Base-by-base conservation (phyloP, 352 stramenopile genomes). In the Phytophthora cactorum region DNA sequence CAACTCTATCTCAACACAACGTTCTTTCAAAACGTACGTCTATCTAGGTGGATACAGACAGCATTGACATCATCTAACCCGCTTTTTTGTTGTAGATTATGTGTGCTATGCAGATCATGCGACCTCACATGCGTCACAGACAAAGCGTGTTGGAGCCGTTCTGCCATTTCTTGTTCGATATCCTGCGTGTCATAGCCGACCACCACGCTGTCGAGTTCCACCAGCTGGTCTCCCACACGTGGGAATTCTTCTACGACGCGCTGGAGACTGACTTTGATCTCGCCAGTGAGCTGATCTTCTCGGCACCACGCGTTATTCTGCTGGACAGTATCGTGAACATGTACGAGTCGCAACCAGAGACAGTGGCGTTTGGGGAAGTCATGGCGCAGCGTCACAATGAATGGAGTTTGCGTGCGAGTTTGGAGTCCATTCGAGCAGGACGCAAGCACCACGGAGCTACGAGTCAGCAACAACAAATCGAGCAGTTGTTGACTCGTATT, bases 131-230 rank as follows among this genome's bases (percentile, higher is more conserved):
- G 39, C 52, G 70, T 41, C 41, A 82, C 10, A 63, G 85, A 3
- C 67, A 59, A 34, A 72, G 41, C 10, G 55, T 78, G 3, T 63
- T 85, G 38, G 54, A 70, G 5, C 63, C 66, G 1, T 76, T 86
- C 29, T 81, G 81, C 41, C 69, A 78, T 17, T 89, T 90, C 52
- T 34, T 91, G 17, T 88, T 93, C 63, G 79, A 92, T 27, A 74
- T 92, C n/a, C 58, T 93, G 11, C 72, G 82, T 7, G 76, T 88
- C 1, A 88, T 93, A 44, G 76, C 72, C 4, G 74, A 77, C 14
- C 82, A 92, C 65, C 83, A 90, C 17, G 78, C 86, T 17, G 75
- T 72, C 11, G 86, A 92, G 56, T 93, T 93, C 49, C 74, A 84
- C n/a, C 73, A 77, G 47, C 73, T 93, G 6, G 72, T 91, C 0